These are phyloP conservation scores for Vachellia collinsii DNA, from an alignment of 306 rosid genomes.

Conservation along the genomic window DNA sequence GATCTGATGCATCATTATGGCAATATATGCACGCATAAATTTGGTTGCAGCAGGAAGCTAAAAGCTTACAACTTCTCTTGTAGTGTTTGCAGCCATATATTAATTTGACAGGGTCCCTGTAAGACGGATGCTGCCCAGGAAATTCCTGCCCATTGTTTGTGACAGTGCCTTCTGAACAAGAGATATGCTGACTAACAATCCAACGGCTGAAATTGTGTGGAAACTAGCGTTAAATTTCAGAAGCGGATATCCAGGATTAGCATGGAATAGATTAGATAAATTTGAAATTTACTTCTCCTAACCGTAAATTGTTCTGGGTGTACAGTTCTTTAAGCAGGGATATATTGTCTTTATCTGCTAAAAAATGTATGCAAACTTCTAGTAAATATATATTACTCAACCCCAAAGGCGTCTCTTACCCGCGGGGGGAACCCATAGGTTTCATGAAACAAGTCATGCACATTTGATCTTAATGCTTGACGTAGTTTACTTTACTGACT, in stretches of 20 bases:
- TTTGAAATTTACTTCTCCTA: conserved; percentile 22
- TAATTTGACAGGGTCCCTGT: conserved; percentile 61
- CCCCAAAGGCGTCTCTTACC: background rate
- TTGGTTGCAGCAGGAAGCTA: conserved; percentile 85
- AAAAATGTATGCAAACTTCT: conserved; percentile 24
- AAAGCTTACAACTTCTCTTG: conserved; percentile 87
- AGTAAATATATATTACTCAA: conserved; percentile 30
- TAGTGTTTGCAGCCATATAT: conserved; percentile 89
- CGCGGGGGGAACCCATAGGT: background rate
- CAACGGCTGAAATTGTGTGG: conserved; percentile 73
- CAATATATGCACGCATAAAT: conserved; percentile 83
- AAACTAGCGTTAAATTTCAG: conserved; percentile 38
- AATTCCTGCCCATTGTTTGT: conserved; percentile 57
- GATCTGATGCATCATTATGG: conserved; percentile 82
- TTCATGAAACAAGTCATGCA: conserved; percentile 10
- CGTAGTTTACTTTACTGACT: conserved; percentile 24
- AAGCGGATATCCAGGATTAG: conserved; percentile 10
- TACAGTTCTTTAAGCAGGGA: conserved; percentile 13
- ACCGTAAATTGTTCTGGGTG: conserved; percentile 8
- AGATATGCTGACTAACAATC: conserved; percentile 63
- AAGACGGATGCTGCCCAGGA: conserved; percentile 76
- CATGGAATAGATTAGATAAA: conserved; percentile 28
- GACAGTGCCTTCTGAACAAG: conserved; percentile 48
- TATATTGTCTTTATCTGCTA: background rate
- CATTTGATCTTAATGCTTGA: conserved; percentile 28